Percentiles rank a stretch among this genome's conserved stretches.
Conservation (phyloP, 73 alveolate species). For the Paramecium sexaurelia region DNA sequence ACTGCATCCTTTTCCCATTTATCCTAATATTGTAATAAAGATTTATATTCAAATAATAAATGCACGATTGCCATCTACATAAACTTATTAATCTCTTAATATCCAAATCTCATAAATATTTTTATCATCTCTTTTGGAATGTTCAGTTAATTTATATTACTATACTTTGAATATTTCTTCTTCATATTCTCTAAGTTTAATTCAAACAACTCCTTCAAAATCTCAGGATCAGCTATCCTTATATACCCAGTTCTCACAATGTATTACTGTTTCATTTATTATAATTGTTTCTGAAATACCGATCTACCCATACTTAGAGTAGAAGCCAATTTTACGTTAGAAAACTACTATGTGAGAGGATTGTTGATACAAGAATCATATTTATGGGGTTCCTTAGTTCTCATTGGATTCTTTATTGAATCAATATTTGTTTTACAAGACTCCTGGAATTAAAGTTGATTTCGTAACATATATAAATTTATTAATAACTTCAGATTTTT, state of each 20-base stretch:
- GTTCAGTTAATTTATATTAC: background rate
- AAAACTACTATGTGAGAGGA: constrained; percentile 35
- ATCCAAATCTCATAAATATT: constrained; percentile 1
- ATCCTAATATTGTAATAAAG: constrained; percentile 16
- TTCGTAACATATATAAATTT: background rate
- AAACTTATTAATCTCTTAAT: background rate
- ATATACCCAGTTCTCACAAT: constrained; percentile 41
- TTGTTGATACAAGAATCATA: constrained; percentile 6
- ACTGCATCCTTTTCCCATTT: constrained; percentile 51
- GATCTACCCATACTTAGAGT: constrained; percentile 21
- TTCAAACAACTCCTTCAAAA: constrained; percentile 5
- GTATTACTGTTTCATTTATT: constrained; percentile 4
- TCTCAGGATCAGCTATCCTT: background rate
- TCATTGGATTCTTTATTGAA: constrained; percentile 27
- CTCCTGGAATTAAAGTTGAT: background rate
- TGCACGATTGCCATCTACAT: constrained; percentile 35
- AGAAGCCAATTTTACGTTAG: constrained; percentile 35
- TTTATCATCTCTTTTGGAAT: constrained; percentile 44
- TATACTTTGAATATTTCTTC: background rate
- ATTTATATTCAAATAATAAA: constrained; percentile 22
- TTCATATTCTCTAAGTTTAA: background rate
- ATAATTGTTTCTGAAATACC: background rate
- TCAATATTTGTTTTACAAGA: constrained; percentile 60
- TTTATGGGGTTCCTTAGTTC: background rate
- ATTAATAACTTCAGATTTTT: constrained; percentile 60